Percentiles rank a stretch among this genome's conserved stretches.
Evolutionary conservation across 139 green algal species (phyloP).

Genomic region (Auxenochlorella pyrenoidosa): DNA sequence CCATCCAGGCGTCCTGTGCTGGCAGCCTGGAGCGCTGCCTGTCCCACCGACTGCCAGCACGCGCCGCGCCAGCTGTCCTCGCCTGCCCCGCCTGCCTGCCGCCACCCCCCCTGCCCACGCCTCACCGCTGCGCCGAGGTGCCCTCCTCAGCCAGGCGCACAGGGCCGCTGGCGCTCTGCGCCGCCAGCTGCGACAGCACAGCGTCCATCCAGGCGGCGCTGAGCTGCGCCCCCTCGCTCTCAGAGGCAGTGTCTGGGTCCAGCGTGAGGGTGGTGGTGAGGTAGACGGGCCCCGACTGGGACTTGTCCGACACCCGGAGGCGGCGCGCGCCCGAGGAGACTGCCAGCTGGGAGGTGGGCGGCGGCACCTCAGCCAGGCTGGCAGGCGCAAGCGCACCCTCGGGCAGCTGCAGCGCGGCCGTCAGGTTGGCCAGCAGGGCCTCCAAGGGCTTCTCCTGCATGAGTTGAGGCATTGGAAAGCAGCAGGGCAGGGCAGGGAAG

Average conservation of each 20-base stretch:
- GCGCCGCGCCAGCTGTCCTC: no score
- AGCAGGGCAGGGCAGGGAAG: not conserved
- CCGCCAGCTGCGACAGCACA: not conserved
- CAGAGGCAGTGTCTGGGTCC: not conserved
- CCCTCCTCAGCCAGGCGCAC: not conserved
- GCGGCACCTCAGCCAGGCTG: not conserved
- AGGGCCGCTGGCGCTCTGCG: not conserved
- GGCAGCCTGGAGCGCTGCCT: no score
- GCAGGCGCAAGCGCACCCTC: not conserved
- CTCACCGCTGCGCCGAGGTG: not conserved
- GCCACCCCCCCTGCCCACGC: not conserved
- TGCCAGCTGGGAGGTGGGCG: not conserved
- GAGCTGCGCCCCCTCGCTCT: not conserved
- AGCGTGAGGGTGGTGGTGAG: slow-evolving; percentile 14
- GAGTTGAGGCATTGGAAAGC: not conserved
- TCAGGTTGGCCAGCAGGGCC: slow-evolving; percentile 10
- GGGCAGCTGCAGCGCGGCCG: slow-evolving; percentile 9
- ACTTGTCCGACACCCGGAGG: not conserved
- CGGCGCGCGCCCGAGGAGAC: not conserved
- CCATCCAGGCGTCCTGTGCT: no score
- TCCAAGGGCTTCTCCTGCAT: slow-evolving; percentile 20
- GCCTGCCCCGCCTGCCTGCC: not conserved
- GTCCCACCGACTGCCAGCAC: no score
- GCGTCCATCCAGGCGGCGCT: slow-evolving; percentile 9
- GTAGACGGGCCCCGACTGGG: not conserved